These are phyloP conservation scores for Lipomyces yamadae DNA, from an alignment of 805 yeast genomes.

Conservation along the genomic window DNA sequence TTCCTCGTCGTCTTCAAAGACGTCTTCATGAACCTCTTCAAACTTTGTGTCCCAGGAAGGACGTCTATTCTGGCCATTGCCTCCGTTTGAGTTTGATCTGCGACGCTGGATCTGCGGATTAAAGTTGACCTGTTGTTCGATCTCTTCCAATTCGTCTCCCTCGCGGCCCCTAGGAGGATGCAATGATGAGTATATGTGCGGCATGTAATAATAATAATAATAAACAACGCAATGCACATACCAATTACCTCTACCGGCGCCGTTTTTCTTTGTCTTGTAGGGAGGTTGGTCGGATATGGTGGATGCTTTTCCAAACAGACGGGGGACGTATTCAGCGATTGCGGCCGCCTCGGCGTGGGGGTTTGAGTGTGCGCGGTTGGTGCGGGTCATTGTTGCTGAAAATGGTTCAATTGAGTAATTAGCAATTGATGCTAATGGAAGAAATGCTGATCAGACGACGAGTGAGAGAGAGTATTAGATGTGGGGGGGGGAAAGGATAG, in stretches of 20 bases:
- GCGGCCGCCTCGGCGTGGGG: conserved; percentile 15
- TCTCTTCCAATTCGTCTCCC: conserved; percentile 40
- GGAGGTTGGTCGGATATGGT: conserved; percentile 22
- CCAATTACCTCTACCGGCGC: conserved; percentile 42
- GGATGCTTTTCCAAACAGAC: conserved; percentile 38
- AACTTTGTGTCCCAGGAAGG: conserved; percentile 33
- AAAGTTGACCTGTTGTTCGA: conserved; percentile 38
- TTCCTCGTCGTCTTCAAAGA: conserved; percentile 35
- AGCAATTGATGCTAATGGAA: not conserved
- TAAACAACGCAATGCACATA: conserved; percentile 15
- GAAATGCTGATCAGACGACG: not conserved
- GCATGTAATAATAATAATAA: not conserved
- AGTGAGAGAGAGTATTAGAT: not conserved
- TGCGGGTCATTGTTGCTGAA: conserved; percentile 34
- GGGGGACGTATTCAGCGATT: conserved; percentile 24
- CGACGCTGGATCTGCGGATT: conserved; percentile 38
- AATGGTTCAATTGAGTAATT: not conserved
- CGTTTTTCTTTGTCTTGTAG: conserved; percentile 38
- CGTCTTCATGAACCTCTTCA: conserved; percentile 34
- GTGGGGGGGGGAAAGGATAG: too few species aligned
- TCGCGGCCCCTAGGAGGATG: conserved; percentile 35
- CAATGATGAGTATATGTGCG: not conserved
- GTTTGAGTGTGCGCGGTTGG: conserved; percentile 29
- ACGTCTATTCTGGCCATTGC: conserved; percentile 27
- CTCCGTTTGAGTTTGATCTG: conserved; percentile 40